Base-by-base conservation (phyloP, 305 asterid genomes). In the Fraxinus albicans region DNA sequence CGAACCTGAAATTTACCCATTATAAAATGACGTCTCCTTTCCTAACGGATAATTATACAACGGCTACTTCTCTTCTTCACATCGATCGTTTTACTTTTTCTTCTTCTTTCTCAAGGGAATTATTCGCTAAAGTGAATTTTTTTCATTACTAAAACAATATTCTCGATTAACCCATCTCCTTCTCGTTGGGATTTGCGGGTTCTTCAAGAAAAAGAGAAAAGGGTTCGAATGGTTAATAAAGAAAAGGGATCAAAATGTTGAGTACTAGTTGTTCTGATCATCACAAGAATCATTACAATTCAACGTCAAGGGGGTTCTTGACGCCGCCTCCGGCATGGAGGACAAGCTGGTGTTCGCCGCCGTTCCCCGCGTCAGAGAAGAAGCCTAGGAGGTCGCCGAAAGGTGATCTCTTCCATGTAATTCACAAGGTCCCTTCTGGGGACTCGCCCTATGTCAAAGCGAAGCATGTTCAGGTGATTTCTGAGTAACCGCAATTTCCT, bases 381-480 rank as follows among this genome's bases (percentile, higher is more conserved):
- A 89, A 88, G 86, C 89, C 90, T 6, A 81, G 84, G 80, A 85
- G 81, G 81, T 80, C 91, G 4, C 83, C 77, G 72, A 89, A 80
- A 60, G 81, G 44, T 65, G 91, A 89, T 72, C 85, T 79, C 25
- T 94, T 89, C 79, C 97, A 94, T 84, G 87, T 90, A 77, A 69
- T 91, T 83, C 97, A 93, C 77, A 96, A 94, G 76, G 92, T 96
- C 80, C 99, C 99, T 79, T 82, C 92, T 8, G 98, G 94, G 19
- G 94, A 95, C 72, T 96, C 99, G 47, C 98, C 98, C 1, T 96
- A 96, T 80, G 96, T 91, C 40, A 87, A 90, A 82, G 99, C 99
- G 34, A 96, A 96, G 80, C 96, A 87, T 73, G 98, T 90, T 73
- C 99, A 96, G 97, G 99, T 96, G 21, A 53, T 74, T 74, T 31